Evolutionary conservation across 2,329 filamentous ascomycete genomes (phyloP).

Genomic region (Hymenoscyphus scutula): DNA sequence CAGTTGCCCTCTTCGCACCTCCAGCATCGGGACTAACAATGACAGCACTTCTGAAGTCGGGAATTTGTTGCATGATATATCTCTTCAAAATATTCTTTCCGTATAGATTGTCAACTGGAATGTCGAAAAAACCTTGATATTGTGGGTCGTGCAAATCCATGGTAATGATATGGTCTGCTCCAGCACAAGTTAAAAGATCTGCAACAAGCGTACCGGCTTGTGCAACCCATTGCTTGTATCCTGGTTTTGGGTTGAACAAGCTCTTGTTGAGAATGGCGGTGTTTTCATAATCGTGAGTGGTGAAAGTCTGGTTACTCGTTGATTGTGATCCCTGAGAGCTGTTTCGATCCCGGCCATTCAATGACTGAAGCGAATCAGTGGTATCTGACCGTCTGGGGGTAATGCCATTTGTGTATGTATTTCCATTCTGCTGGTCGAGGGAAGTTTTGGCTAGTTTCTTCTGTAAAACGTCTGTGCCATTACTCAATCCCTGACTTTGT

Average conservation of each 20-base stretch:
- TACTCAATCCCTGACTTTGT: conserved; percentile 59
- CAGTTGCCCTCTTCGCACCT: conserved; percentile 91
- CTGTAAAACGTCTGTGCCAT: conserved; percentile 67
- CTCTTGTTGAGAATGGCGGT: conserved; percentile 50
- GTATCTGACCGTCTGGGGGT: conserved; percentile 38
- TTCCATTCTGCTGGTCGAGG: conserved; percentile 54
- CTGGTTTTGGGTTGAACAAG: conserved; percentile 77
- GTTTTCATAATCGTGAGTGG: conserved; percentile 65
- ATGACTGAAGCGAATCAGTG: conserved; percentile 41
- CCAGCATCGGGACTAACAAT: conserved; percentile 96
- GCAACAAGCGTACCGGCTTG: conserved; percentile 94
- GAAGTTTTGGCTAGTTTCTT: conserved; percentile 70
- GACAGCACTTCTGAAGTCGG: conserved; percentile 77
- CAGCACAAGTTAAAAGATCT: conserved; percentile 90
- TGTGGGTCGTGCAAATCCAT: conserved; percentile 97
- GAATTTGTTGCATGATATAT: conserved; percentile 75
- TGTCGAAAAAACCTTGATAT: conserved; percentile 98
- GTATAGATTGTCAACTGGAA: conserved; percentile 97
- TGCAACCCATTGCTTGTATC: conserved; percentile 98
- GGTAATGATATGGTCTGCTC: conserved; percentile 94
- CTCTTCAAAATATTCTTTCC: conserved; percentile 70
- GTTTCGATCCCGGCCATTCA: conserved; percentile 30
- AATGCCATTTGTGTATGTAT: conserved; percentile 39
- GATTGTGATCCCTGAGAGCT: conserved; percentile 28
- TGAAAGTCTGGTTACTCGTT: conserved; percentile 40